Evolutionary conservation across 495 filamentous ascomycete genomes (phyloP).

Genomic region (Penicillium mononematosum): DNA sequence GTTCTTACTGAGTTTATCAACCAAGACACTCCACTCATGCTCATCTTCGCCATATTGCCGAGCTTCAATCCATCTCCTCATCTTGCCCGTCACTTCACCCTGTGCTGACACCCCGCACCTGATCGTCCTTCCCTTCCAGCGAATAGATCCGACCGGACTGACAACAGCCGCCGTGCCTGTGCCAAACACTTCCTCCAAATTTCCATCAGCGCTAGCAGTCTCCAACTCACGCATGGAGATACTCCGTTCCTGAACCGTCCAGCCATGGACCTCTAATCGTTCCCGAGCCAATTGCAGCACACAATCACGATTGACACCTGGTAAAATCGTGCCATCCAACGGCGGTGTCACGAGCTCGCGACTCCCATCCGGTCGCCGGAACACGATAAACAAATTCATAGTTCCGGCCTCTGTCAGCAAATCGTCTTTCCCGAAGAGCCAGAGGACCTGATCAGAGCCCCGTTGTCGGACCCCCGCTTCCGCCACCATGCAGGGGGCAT

Average conservation of each 20-base stretch:
- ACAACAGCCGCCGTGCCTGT: slow-evolving; percentile 67
- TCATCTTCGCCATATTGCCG: slow-evolving; percentile 82
- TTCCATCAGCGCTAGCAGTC: slow-evolving; percentile 67
- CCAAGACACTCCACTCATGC: slow-evolving; percentile 64
- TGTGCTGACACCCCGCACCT: slow-evolving; percentile 70
- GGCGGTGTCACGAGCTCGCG: slow-evolving; percentile 78
- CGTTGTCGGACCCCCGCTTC: slow-evolving; percentile 13
- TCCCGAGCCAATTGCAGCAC: slow-evolving; percentile 72
- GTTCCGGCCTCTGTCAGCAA: slow-evolving; percentile 83
- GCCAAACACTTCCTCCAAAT: slow-evolving; percentile 79
- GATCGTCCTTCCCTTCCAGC: slow-evolving; percentile 66
- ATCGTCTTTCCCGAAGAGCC: slow-evolving; percentile 58
- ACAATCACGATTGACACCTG: slow-evolving; percentile 79
- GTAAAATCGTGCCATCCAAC: slow-evolving; percentile 81
- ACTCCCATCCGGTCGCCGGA: slow-evolving; percentile 60
- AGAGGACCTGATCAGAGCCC: slow-evolving; percentile 30
- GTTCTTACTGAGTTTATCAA: neutral
- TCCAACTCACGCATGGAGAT: slow-evolving; percentile 74
- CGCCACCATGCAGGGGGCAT: slow-evolving; percentile 26
- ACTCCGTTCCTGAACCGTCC: slow-evolving; percentile 62
- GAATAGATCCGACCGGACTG: slow-evolving; percentile 68
- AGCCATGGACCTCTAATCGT: slow-evolving; percentile 47
- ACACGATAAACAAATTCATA: slow-evolving; percentile 78
- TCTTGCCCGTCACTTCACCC: slow-evolving; percentile 64
- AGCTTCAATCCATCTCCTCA: slow-evolving; percentile 84